Conservation (phyloP, 2,329 filamentous ascomycete species). For the Exophiala bonariae region DNA sequence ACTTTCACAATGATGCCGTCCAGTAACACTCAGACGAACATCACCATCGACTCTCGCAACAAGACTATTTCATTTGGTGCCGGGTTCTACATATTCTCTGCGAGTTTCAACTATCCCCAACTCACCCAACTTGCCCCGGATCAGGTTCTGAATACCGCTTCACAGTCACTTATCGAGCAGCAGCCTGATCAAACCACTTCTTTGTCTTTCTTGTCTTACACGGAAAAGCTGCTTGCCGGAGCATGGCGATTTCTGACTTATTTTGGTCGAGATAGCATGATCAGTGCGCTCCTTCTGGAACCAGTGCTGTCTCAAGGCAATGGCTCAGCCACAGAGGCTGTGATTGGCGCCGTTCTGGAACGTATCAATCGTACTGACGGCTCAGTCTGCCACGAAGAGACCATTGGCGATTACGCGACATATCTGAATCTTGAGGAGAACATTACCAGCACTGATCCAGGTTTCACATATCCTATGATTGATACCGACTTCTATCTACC, state of each 20-base stretch:
- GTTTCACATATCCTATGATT: slow-evolving; percentile 62
- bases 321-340: slow-evolving; percentile 59
- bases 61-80: slow-evolving; percentile 49
- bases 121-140: slow-evolving; percentile 53
- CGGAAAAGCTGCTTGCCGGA: slow-evolving; percentile 62
- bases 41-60: slow-evolving; percentile 42
- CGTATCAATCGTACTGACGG: slow-evolving; percentile 61
- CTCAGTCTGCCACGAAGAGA: slow-evolving; percentile 65
- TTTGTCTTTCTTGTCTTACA: slow-evolving; percentile 65
- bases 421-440: slow-evolving; percentile 58
- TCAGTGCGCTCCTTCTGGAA: slow-evolving; percentile 59
- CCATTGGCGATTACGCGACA: slow-evolving; percentile 65
- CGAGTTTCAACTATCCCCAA: slow-evolving; percentile 64
- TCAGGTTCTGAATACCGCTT: slow-evolving; percentile 52
- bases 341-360: slow-evolving; percentile 61
- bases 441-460: slow-evolving; percentile 52
- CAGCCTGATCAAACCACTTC: slow-evolving; percentile 51
- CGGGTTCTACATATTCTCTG: slow-evolving; percentile 59
- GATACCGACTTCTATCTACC: slow-evolving; percentile 65
- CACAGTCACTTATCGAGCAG: slow-evolving; percentile 47
- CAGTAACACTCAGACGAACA: slow-evolving; percentile 21
- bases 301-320: slow-evolving; percentile 58
- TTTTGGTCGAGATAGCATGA: slow-evolving; percentile 66
- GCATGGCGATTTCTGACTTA: slow-evolving; percentile 68
- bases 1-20: slow-evolving; percentile 50